A percentile compares a stretch with the other conserved stretches of the same genome.
phyloP scores from a whole-genome alignment of 805 yeast species.

The Kazachstania bromeliacearum region DNA sequence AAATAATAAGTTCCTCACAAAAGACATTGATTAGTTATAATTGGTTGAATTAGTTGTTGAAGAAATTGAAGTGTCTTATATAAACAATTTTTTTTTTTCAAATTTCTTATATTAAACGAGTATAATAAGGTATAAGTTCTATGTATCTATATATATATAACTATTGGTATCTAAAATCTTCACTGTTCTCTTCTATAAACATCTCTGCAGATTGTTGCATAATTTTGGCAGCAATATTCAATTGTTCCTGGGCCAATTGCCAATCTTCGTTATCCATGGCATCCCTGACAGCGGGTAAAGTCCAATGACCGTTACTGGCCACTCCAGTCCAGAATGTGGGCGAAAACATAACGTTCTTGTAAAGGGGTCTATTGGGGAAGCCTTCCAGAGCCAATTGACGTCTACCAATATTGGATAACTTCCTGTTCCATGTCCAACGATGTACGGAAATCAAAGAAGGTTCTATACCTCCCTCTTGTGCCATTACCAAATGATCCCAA shows the following conservation, averaged over 20 bases:
- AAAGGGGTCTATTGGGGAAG: slow-evolving; percentile 49
- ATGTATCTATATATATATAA: no score
- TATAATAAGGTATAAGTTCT: no score
- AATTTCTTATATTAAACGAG: no score
- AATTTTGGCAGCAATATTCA: slow-evolving; percentile 35
- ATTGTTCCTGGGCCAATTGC: slow-evolving; percentile 44
- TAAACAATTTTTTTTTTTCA: no score
- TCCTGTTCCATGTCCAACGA: slow-evolving; percentile 77
- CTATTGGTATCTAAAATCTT: neutral
- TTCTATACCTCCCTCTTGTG: slow-evolving; percentile 50
- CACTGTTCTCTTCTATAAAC: slow-evolving; percentile 26
- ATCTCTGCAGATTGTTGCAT: slow-evolving; percentile 26
- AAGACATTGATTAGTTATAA: slow-evolving; percentile 30
- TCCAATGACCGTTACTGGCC: slow-evolving; percentile 30
- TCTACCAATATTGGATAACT: slow-evolving; percentile 46
- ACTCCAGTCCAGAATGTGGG: slow-evolving; percentile 48
- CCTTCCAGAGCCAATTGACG: slow-evolving; percentile 40
- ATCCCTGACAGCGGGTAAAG: slow-evolving; percentile 74
- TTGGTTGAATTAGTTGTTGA: no score
- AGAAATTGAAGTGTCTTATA: no score
- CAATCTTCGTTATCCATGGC: slow-evolving; percentile 43
- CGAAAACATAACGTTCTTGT: slow-evolving; percentile 59
- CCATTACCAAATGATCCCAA: slow-evolving; percentile 50
- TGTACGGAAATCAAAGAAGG: slow-evolving; percentile 62
- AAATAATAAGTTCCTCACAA: slow-evolving; percentile 24